Evolutionary conservation across 805 yeast genomes (phyloP).

Genomic region (Candida glaebosa): DNA sequence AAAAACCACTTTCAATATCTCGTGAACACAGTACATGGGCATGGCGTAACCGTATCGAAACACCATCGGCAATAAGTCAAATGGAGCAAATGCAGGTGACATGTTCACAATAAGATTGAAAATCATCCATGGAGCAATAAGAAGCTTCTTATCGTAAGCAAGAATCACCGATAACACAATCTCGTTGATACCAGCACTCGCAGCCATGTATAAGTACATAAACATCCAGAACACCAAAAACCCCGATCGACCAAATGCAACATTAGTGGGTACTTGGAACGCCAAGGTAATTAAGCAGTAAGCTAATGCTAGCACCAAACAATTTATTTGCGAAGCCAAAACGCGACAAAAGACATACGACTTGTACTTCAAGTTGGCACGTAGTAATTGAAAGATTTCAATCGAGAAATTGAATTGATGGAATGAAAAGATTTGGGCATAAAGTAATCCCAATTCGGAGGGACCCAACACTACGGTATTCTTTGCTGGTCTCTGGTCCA

Average conservation of each 20-base stretch:
- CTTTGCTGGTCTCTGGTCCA: slow-evolving; percentile 18
- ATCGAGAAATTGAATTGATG: slow-evolving; percentile 32
- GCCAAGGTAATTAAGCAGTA: slow-evolving; percentile 30
- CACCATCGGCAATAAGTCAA: slow-evolving; percentile 27
- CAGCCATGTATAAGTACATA: slow-evolving; percentile 25
- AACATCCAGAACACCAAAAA: slow-evolving; percentile 32
- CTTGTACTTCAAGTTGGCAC: slow-evolving; percentile 18
- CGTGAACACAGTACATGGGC: slow-evolving; percentile 33
- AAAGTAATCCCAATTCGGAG: slow-evolving; percentile 29
- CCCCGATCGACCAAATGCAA: slow-evolving; percentile 28
- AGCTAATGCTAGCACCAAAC: slow-evolving; percentile 24
- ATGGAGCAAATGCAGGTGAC: slow-evolving; percentile 31
- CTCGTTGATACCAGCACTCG: slow-evolving; percentile 28
- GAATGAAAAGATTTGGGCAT: slow-evolving; percentile 29
- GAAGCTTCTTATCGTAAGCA: slow-evolving; percentile 14
- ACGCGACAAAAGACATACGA: slow-evolving; percentile 26
- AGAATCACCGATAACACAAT: slow-evolving; percentile 18
- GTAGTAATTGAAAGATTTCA: slow-evolving; percentile 20
- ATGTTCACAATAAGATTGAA: slow-evolving; percentile 26
- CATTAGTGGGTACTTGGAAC: slow-evolving; percentile 22
- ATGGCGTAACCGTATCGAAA: slow-evolving; percentile 34
- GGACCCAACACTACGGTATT: slow-evolving; percentile 28
- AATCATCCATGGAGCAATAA: slow-evolving; percentile 30
- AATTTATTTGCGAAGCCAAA: slow-evolving; percentile 27
- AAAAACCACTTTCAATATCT: slow-evolving; percentile 29